phyloP scores from a whole-genome alignment of 768 basidiomycete species.

The Amanita exitialis region DNA sequence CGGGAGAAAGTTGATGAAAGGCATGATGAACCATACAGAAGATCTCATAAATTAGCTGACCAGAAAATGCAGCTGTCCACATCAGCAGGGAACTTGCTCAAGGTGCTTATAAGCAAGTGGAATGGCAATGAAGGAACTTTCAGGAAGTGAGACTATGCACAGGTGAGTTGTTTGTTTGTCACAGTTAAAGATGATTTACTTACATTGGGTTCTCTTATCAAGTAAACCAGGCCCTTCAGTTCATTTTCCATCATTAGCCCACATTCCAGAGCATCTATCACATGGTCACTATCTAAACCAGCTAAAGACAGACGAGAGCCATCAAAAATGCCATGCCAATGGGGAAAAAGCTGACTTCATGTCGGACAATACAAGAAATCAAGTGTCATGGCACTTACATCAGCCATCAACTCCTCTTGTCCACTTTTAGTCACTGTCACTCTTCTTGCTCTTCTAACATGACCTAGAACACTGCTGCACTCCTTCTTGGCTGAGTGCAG shows the following conservation, averaged over 20 bases:
- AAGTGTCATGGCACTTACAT: slow-evolving; percentile 33
- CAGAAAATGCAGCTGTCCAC: slow-evolving; percentile 71
- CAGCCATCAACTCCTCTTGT: slow-evolving; percentile 78
- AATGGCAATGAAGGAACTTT: no score
- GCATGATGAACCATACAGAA: slow-evolving; percentile 48
- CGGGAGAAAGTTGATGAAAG: slow-evolving; percentile 3
- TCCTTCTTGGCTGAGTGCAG: slow-evolving; percentile 30
- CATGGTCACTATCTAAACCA: slow-evolving; percentile 45
- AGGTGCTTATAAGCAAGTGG: no score
- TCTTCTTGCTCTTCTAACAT: slow-evolving; percentile 68
- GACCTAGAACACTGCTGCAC: slow-evolving; percentile 57
- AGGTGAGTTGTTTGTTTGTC: slow-evolving; percentile 10
- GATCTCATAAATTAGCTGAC: slow-evolving; percentile 50
- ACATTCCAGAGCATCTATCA: slow-evolving; percentile 50
- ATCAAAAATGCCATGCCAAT: slow-evolving; percentile 70
- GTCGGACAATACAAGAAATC: not conserved
- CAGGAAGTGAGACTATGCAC: no score
- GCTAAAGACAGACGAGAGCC: slow-evolving; percentile 58
- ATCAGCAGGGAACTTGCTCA: slow-evolving; percentile 73
- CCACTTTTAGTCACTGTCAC: slow-evolving; percentile 76
- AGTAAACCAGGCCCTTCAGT: slow-evolving; percentile 51
- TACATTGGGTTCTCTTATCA: slow-evolving; percentile 73
- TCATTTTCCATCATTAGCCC: slow-evolving; percentile 62
- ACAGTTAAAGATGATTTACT: slow-evolving; percentile 13
- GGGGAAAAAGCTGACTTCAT: slow-evolving; percentile 55